Conservation (phyloP, 148 eudicot species). For the Dianthus caryophyllus region DNA sequence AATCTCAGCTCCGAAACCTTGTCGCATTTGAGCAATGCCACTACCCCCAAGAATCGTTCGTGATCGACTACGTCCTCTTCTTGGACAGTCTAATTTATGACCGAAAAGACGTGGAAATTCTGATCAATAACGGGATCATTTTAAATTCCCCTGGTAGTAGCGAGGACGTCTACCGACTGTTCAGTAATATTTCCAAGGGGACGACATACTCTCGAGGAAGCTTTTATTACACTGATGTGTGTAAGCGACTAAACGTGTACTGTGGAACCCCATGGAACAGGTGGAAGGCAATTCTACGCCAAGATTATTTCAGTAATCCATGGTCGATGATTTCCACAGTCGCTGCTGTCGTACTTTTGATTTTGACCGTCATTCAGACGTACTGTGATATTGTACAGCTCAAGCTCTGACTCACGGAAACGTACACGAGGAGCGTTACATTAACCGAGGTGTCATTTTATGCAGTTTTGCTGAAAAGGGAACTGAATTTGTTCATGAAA, state of each 20-base stretch:
- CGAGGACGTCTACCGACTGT: constrained; percentile 26
- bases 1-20: constrained; percentile 33
- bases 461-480: too few species aligned
- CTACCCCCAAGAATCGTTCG: constrained; percentile 31
- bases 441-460: too few species aligned
- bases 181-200: constrained; percentile 32
- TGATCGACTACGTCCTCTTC: constrained; percentile 30
- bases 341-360: constrained; percentile 30
- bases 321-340: constrained; percentile 37
- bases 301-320: constrained; percentile 39
- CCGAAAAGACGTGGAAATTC: constrained; percentile 28
- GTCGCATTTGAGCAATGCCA: constrained; percentile 38
- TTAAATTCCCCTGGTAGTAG: constrained; percentile 33
- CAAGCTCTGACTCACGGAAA: neutral
- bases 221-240: constrained; percentile 33
- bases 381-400: constrained; percentile 29
- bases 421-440: neutral
- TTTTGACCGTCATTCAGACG: constrained; percentile 36
- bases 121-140: constrained; percentile 31
- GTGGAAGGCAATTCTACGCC: constrained; percentile 36
- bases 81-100: constrained; percentile 32
- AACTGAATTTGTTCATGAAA: too few species aligned
- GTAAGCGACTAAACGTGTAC: constrained; percentile 23
- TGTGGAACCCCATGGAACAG: constrained; percentile 28
- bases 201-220: constrained; percentile 26